phyloP scores from a whole-genome alignment of 2,329 filamentous ascomycete species.

The Lachnellula willkommii region DNA sequence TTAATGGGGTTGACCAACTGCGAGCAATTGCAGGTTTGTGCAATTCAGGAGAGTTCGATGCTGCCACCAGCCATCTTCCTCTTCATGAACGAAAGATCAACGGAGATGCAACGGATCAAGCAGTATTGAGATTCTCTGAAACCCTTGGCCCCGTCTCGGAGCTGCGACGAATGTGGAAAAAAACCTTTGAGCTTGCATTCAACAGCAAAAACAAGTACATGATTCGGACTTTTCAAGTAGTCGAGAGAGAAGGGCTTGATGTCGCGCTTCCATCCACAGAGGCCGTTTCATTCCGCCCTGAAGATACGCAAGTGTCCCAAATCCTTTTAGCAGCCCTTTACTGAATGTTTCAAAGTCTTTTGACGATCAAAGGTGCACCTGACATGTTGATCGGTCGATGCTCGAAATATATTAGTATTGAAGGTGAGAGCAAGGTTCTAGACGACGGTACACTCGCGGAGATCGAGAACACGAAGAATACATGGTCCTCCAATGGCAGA shows the following conservation, averaged over 20 bases:
- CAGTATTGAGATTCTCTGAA: slow-evolving; percentile 67
- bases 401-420: slow-evolving; percentile 48
- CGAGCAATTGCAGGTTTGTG: slow-evolving; percentile 60
- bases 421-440: slow-evolving; percentile 50
- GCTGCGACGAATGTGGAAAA: slow-evolving; percentile 58
- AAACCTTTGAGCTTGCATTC: slow-evolving; percentile 64
- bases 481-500: slow-evolving; percentile 63
- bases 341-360: slow-evolving; percentile 33
- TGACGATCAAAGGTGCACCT: slow-evolving; percentile 76
- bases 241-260: slow-evolving; percentile 34
- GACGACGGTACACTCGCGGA: slow-evolving; percentile 39
- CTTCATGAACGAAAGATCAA: slow-evolving; percentile 59
- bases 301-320: slow-evolving; percentile 24
- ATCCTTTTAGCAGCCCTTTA: background rate
- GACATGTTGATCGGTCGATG: slow-evolving; percentile 66
- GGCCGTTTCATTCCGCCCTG: slow-evolving; percentile 19
- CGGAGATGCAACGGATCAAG: slow-evolving; percentile 72
- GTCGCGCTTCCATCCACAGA: slow-evolving; percentile 37
- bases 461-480: slow-evolving; percentile 58
- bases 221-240: slow-evolving; percentile 55
- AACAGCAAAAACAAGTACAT: slow-evolving; percentile 85
- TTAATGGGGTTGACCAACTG: slow-evolving; percentile 50
- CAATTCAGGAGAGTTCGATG: slow-evolving; percentile 72
- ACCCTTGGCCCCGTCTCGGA: slow-evolving; percentile 54
- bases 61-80: slow-evolving; percentile 53